Conservation (phyloP, 306 rosid genomes). For the Glycyrrhiza uralensis region DNA sequence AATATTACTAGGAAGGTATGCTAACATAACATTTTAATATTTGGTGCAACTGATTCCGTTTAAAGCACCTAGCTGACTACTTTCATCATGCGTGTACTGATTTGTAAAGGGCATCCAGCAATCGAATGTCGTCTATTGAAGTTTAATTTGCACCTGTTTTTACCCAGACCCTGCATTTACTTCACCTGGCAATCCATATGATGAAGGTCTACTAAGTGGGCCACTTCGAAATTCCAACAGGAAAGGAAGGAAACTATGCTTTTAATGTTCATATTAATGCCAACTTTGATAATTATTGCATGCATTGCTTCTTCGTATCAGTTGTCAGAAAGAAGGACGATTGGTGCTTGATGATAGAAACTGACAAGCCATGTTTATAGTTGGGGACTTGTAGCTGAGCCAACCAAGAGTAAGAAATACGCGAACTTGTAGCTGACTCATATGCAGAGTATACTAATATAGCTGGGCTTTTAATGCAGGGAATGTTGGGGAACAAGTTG, state of each 20-base stretch:
- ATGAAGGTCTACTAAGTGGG: not conserved
- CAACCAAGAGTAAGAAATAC: constrained; percentile 6
- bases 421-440: not conserved
- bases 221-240: not conserved
- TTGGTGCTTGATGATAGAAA: constrained; percentile 7
- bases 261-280: not conserved
- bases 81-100: not conserved
- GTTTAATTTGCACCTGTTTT: no score
- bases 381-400: not conserved
- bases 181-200: not conserved
- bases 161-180: not conserved
- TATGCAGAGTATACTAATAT: not conserved
- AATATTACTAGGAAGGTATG: not conserved
- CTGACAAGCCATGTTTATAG: constrained; percentile 6
- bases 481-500: constrained; percentile 27
- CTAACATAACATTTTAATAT: not conserved
- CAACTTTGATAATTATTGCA: not conserved
- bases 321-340: not conserved
- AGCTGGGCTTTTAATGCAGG: constrained; percentile 16
- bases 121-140: no score
- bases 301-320: not conserved
- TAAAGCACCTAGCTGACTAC: no score
- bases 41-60: no score
- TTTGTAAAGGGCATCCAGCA: no score
- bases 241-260: not conserved